These are phyloP conservation scores for Teratosphaeria nubilosa DNA, from an alignment of 2,329 filamentous ascomycete species.

Conservation along the genomic window DNA sequence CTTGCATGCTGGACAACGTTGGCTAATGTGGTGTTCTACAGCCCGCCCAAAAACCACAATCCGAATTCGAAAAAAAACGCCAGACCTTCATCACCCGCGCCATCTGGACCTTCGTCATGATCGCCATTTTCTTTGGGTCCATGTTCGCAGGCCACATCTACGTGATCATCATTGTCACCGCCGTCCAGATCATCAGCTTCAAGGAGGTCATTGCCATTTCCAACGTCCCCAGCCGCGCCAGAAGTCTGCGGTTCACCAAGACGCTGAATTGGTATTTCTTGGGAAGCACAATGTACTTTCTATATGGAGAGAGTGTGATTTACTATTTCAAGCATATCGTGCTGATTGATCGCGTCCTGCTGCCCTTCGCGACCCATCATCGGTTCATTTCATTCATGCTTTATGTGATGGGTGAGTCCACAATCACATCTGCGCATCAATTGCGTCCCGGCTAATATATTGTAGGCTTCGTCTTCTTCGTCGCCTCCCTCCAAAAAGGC, in stretches of 20 bases:
- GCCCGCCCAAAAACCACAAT: constrained; percentile 11
- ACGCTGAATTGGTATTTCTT: constrained; percentile 98
- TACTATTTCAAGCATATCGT: constrained; percentile 99
- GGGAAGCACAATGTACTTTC: constrained; percentile 97
- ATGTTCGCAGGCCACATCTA: constrained; percentile 97
- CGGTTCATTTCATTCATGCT: constrained; percentile 98
- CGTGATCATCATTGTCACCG: constrained; percentile 85
- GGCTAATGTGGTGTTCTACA: neutral
- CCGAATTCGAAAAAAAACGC: constrained; percentile 97
- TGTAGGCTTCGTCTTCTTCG: constrained; percentile 93
- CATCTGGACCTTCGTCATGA: constrained; percentile 98
- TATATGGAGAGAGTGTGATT: constrained; percentile 97
- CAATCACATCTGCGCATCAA: neutral
- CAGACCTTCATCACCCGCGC: constrained; percentile 93
- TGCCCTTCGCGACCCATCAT: constrained; percentile 92
- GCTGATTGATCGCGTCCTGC: constrained; percentile 81
- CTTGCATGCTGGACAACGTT: neutral
- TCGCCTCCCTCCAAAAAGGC: constrained; percentile 84
- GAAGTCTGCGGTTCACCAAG: constrained; percentile 87
- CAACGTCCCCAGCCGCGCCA: constrained; percentile 82
- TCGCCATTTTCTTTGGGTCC: constrained; percentile 77
- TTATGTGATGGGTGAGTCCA: constrained; percentile 76
- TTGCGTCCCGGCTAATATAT: neutral
- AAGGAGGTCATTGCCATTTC: constrained; percentile 98
- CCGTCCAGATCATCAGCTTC: constrained; percentile 92